These are phyloP conservation scores for Xylaria hypoxylon DNA, from an alignment of 2,329 filamentous ascomycete genomes.

Conservation along the genomic window DNA sequence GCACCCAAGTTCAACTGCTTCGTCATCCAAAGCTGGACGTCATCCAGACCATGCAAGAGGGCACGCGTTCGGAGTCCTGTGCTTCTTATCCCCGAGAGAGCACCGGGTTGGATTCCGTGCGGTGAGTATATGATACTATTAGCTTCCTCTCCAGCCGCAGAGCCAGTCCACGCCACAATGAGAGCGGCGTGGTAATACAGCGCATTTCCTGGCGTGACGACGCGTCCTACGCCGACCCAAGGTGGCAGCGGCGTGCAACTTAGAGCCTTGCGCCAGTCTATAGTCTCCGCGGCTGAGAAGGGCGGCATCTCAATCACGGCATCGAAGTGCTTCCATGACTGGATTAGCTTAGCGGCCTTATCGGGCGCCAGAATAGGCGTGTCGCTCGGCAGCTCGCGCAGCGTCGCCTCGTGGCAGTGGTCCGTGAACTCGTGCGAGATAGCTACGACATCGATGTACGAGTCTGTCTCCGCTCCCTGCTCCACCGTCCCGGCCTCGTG, in stretches of 20 bases:
- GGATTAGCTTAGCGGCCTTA: constrained; percentile 67
- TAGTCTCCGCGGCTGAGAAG: constrained; percentile 52
- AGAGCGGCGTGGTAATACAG: constrained; percentile 73
- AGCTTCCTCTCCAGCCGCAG: constrained; percentile 42
- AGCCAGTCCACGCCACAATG: constrained; percentile 62
- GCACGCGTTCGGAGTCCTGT: constrained; percentile 65
- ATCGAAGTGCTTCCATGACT: constrained; percentile 70
- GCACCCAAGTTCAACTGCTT: constrained; percentile 74
- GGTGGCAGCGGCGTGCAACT: constrained; percentile 58
- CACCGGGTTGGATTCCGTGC: constrained; percentile 66
- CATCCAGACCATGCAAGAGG: constrained; percentile 73
- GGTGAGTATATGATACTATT: constrained; percentile 68
- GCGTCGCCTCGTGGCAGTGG: constrained; percentile 72
- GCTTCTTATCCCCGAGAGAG: constrained; percentile 57
- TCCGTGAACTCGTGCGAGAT: constrained; percentile 77
- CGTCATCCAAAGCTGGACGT: constrained; percentile 62
- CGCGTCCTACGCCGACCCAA: constrained; percentile 71
- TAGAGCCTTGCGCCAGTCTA: constrained; percentile 45
- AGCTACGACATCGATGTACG: constrained; percentile 67
- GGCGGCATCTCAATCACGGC: constrained; percentile 62
- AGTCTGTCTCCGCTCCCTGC: constrained; percentile 36
- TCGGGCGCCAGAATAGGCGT: constrained; percentile 71
- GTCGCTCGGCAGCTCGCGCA: constrained; percentile 63
- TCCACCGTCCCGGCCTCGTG: neutral
- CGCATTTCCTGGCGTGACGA: constrained; percentile 65